These are phyloP conservation scores for Zoysia matrella DNA, from an alignment of 202 grass and related monocot species.

Conservation along the genomic window DNA sequence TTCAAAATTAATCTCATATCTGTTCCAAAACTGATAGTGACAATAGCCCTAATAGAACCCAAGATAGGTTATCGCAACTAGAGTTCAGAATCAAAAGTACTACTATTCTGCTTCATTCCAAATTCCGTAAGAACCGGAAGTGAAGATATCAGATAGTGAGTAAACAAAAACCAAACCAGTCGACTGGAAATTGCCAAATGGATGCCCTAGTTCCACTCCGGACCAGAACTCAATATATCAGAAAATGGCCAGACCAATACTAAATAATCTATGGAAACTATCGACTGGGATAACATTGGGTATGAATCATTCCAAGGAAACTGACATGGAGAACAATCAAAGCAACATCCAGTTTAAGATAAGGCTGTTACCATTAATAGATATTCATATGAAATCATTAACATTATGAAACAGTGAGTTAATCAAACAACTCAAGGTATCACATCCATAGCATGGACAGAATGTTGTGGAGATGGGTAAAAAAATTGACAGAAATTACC, in stretches of 20 bases:
- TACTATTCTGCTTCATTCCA: constrained; percentile 1
- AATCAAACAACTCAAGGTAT: constrained; percentile 15
- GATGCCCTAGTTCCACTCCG: no score
- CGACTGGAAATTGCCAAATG: no score
- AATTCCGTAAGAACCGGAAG: background rate
- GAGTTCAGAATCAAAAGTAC: background rate
- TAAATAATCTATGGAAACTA: background rate
- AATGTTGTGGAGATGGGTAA: background rate
- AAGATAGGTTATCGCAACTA: constrained; percentile 11
- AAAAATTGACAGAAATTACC: constrained; percentile 52
- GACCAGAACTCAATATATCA: no score
- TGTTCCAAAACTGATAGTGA: background rate
- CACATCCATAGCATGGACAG: constrained; percentile 11
- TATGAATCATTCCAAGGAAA: constrained; percentile 15
- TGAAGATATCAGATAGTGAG: constrained; percentile 23
- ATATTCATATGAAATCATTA: constrained; percentile 18
- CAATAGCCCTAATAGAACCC: background rate
- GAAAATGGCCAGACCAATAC: background rate
- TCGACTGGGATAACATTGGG: constrained; percentile 20
- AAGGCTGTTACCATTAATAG: background rate
- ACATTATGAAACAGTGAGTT: constrained; percentile 13
- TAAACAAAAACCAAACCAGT: background rate
- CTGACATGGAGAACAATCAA: constrained; percentile 22
- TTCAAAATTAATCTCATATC: background rate
- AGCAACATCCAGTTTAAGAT: constrained; percentile 4